These are phyloP conservation scores for Paulownia fortunei DNA, from an alignment of 257 asterid species.

Conservation along the genomic window DNA sequence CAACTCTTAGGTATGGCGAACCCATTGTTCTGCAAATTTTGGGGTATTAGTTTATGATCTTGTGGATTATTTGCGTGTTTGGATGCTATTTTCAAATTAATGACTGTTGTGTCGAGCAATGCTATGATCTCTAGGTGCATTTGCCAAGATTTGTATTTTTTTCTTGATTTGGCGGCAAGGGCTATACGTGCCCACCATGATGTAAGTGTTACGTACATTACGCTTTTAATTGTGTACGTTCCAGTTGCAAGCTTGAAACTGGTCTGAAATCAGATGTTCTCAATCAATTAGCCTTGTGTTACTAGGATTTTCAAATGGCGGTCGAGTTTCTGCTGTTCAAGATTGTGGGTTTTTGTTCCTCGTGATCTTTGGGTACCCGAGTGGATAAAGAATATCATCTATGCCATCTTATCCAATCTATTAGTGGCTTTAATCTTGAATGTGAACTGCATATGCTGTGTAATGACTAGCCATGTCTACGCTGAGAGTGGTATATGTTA, in stretches of 20 bases:
- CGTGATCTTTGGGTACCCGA: not conserved
- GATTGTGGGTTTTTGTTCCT: not conserved
- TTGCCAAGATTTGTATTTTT: conserved; percentile 29
- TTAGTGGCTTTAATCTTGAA: conserved; percentile 3
- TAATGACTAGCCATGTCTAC: conserved; percentile 1
- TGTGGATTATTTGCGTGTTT: conserved; percentile 12
- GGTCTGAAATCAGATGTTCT: conserved; percentile 36
- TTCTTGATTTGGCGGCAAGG: conserved; percentile 33
- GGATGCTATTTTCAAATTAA: conserved; percentile 10
- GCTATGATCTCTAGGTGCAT: conserved; percentile 38
- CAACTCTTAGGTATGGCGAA: conserved; percentile 42
- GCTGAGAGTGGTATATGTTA: not conserved
- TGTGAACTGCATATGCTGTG: conserved; percentile 21
- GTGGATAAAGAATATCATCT: not conserved
- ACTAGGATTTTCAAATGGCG: conserved; percentile 1
- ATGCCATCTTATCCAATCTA: not conserved
- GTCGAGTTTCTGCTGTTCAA: not conserved
- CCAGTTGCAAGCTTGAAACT: conserved; percentile 32
- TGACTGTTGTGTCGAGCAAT: conserved; percentile 12
- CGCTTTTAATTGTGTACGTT: conserved; percentile 25
- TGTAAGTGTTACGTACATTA: conserved; percentile 15
- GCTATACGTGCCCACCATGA: conserved; percentile 18
- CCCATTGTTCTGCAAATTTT: conserved; percentile 4
- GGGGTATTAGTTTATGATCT: conserved; percentile 25
- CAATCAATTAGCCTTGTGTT: not conserved